Base-by-base conservation (phyloP, 441 rosid genomes). In the Euphorbia schlechtendalii region DNA sequence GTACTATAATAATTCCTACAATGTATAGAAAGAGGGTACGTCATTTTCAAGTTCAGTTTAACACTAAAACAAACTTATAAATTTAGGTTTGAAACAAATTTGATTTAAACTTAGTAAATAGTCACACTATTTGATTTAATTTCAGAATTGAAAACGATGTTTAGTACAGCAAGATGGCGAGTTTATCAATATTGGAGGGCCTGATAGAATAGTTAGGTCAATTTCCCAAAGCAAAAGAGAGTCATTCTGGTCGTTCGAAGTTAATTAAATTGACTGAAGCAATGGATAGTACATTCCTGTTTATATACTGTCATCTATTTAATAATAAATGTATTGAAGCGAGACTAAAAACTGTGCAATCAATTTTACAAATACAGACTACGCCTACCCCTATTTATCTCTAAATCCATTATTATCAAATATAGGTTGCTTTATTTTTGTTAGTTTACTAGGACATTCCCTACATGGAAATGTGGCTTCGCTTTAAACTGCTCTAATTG, bases 401-500 rank as follows among this genome's bases (percentile, higher is more conserved):
- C 40, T 36, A 36, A 36, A 36, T 3, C 40, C 9, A 3, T 36
- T 36, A 3, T 36, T 36, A 36, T 3, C 4, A 36, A 36, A 36
- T 36, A 36, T 36, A 36, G 9, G 5, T 30, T 20, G 0, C 48
- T 55, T 28, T 58, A 21, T 59, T 51, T 13, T 18, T 32, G n/a
- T 32, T 46, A 6, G 1, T 14, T 22, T 13, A 36, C 11, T 27
- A 71, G 65, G 74, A 76, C 80, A 72, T 75, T 69, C 80, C 80
- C 69, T 62, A 36, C 69, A 52, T 66, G 65, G 69, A 73, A 82
- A 78, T 53, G 52, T 64, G 65, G 71, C 56, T 52, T 64, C 57
- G 56, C 75, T 67, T 63, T 63, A 71, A 59, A 64, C 72, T 70
- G 77, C 72, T 70, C 71, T 71, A 61, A 70, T 76, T 67, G 69